Evolutionary conservation across 2,329 filamentous ascomycete species (phyloP).

Genomic region (Penicillium sp.): DNA sequence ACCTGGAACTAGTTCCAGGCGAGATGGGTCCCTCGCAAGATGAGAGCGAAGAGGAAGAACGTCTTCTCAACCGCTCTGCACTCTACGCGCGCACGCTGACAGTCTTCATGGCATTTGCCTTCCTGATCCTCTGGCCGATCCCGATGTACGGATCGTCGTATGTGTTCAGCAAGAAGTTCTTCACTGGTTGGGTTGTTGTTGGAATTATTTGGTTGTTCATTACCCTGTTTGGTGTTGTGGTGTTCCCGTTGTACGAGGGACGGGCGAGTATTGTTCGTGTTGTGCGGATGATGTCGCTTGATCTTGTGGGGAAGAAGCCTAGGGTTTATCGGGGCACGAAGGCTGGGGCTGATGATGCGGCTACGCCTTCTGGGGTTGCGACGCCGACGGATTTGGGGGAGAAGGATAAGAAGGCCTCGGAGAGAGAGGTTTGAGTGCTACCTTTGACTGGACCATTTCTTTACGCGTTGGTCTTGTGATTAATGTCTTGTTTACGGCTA

Average conservation of each 20-base stretch:
- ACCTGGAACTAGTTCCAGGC: conserved; percentile 63
- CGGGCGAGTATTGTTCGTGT: conserved; percentile 64
- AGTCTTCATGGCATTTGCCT: conserved; percentile 62
- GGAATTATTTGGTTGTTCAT: conserved; percentile 79
- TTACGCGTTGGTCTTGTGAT: background rate
- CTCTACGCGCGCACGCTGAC: conserved; percentile 58
- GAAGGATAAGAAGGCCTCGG: conserved; percentile 21
- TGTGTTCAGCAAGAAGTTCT: conserved; percentile 78
- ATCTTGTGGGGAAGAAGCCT: conserved; percentile 50
- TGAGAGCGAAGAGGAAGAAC: conserved; percentile 47
- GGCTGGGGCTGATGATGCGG: conserved; percentile 36
- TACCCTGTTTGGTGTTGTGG: conserved; percentile 67
- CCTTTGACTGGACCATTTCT: background rate
- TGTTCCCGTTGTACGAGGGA: conserved; percentile 81
- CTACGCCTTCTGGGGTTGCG: conserved; percentile 45
- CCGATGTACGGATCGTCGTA: conserved; percentile 83
- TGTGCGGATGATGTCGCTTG: conserved; percentile 59
- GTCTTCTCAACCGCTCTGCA: conserved; percentile 54
- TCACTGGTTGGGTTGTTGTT: conserved; percentile 75
- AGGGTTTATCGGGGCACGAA: conserved; percentile 34
- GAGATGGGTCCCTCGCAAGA: conserved; percentile 36
- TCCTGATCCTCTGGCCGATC: conserved; percentile 87
- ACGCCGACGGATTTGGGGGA: conserved; percentile 49
- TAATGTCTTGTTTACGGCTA: background rate
- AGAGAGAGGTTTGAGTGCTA: conserved; percentile 7